A percentile compares a stretch with the other conserved stretches of the same genome.
These are phyloP conservation scores for Saturnispora saitoi DNA, from an alignment of 805 yeast species.

Conservation along the genomic window DNA sequence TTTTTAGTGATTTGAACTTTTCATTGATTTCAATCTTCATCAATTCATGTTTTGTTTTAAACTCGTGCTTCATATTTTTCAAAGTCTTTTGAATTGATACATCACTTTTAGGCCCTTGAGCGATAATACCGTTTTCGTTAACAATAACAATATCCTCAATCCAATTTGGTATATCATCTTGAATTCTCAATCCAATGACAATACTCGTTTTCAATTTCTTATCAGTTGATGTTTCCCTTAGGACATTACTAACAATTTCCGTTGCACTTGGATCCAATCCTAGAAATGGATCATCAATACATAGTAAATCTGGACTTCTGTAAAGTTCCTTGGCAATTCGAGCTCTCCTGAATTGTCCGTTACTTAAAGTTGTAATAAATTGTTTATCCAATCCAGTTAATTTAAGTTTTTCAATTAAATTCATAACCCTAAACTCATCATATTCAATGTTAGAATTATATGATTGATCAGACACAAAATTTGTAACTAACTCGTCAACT, in stretches of 20 bases:
- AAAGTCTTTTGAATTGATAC: constrained; percentile 18
- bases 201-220: constrained; percentile 36
- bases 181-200: constrained; percentile 67
- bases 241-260: constrained; percentile 45
- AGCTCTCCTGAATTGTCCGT: constrained; percentile 91
- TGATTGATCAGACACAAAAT: constrained; percentile 51
- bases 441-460: constrained; percentile 34
- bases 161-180: constrained; percentile 77
- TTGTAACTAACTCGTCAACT: constrained; percentile 61
- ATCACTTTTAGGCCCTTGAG: constrained; percentile 37
- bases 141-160: constrained; percentile 62
- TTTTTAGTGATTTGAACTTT: constrained; percentile 2
- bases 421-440: constrained; percentile 31
- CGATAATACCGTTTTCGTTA: constrained; percentile 42
- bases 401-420: constrained; percentile 41
- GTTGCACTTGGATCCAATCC: constrained; percentile 82
- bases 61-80: constrained; percentile 17
- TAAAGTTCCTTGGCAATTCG: constrained; percentile 71
- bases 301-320: constrained; percentile 51
- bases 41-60: constrained; percentile 18
- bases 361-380: constrained; percentile 82
- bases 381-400: constrained; percentile 51
- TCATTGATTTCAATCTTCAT: constrained; percentile 13
- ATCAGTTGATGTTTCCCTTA: constrained; percentile 25
- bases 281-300: constrained; percentile 86